Evolutionary conservation across 2,329 filamentous ascomycete species (phyloP).

Genomic region (Talaromyces marneffei): DNA sequence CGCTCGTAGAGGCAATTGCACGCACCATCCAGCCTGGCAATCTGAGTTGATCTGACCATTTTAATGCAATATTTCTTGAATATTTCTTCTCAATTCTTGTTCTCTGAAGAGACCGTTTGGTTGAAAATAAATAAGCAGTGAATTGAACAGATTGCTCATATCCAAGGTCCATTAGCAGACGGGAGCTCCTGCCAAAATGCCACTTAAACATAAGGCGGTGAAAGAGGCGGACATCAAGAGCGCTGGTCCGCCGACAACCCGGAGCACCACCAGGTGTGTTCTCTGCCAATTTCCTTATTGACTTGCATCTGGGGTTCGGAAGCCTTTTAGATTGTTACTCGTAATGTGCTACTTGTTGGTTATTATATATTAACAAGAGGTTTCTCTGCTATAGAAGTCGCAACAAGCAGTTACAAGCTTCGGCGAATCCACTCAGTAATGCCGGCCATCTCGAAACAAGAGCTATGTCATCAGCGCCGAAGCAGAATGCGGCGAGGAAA

Average conservation of each 20-base stretch:
- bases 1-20: neutral
- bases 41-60: constrained; percentile 92
- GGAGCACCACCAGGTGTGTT: neutral
- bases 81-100: neutral
- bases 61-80: constrained; percentile 10
- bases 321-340: neutral
- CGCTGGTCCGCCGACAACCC: neutral
- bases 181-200: constrained; percentile 23
- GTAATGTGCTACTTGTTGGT: neutral
- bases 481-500: constrained; percentile 30
- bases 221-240: constrained; percentile 1
- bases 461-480: constrained; percentile 28
- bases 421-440: constrained; percentile 22
- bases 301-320: neutral
- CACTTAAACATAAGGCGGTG: constrained; percentile 33
- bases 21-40: constrained; percentile 83
- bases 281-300: neutral
- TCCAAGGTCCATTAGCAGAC: neutral
- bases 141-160: constrained; percentile 17
- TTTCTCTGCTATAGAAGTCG: constrained; percentile 16
- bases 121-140: neutral
- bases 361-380: neutral
- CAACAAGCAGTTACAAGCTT: constrained; percentile 17
- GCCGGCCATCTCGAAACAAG: constrained; percentile 18
- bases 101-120: neutral